A percentile compares a stretch with the other conserved stretches of the same genome.
Evolutionary conservation across 2,329 filamentous ascomycete species (phyloP).

Genomic region (Penicillium decumbens): DNA sequence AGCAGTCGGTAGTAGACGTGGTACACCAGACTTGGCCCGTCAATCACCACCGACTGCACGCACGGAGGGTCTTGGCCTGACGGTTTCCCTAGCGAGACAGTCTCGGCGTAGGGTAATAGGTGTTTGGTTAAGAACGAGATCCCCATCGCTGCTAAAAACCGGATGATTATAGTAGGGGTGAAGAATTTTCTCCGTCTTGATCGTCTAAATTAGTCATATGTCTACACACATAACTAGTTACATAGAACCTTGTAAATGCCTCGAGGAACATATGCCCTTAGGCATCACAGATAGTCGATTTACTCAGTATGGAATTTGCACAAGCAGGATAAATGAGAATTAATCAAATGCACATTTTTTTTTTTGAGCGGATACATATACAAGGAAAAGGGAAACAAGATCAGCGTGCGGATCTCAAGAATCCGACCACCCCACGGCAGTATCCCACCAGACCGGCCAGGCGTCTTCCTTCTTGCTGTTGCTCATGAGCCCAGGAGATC

Average conservation of each 20-base stretch:
- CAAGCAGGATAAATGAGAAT: background rate
- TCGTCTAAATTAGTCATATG: background rate
- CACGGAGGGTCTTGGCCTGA: conserved; percentile 3
- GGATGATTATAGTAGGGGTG: background rate
- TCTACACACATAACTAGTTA: too few species aligned
- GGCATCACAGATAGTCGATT: too few species aligned
- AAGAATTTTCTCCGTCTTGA: background rate
- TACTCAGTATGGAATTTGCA: background rate
- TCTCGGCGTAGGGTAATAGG: conserved; percentile 29
- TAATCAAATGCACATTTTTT: background rate
- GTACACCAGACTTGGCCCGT: conserved; percentile 75
- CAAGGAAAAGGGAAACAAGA: background rate
- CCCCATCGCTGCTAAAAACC: conserved; percentile 25
- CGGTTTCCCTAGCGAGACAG: conserved; percentile 17
- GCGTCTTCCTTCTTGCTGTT: conserved; percentile 65
- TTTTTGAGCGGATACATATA: background rate
- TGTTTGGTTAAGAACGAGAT: conserved; percentile 34
- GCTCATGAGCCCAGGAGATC: conserved; percentile 65
- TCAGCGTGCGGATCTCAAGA: conserved; percentile 59
- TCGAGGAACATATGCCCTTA: too few species aligned
- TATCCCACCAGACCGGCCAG: conserved; percentile 77
- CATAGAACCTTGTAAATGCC: too few species aligned
- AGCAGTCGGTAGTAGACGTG: conserved; percentile 61
- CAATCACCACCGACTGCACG: conserved; percentile 53
- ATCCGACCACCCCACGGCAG: conserved; percentile 78